Conservation (phyloP, 2,329 filamentous ascomycete species). For the Teratosphaeria nubilosa region DNA sequence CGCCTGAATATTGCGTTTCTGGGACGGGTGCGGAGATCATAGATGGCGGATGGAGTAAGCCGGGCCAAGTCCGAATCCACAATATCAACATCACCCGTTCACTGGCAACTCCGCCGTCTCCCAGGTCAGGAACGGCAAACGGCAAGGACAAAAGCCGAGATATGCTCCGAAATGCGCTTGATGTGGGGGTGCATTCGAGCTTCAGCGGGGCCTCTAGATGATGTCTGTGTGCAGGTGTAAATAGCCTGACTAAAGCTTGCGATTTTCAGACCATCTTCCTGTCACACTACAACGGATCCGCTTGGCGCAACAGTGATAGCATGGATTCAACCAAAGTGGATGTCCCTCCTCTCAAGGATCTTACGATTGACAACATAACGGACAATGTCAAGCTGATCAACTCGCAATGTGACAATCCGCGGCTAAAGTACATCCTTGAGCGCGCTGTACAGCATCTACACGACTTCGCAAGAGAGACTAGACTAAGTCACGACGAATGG, state of each 20-base stretch:
- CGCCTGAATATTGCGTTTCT: no score
- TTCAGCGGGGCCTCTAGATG: not conserved
- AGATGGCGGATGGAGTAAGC: no score
- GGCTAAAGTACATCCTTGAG: slow-evolving; percentile 63
- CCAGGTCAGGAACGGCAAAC: not conserved
- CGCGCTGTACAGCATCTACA: slow-evolving; percentile 68
- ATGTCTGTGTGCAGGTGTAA: not conserved
- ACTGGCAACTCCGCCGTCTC: not conserved
- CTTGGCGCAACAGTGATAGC: not conserved
- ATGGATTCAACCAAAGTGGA: slow-evolving; percentile 37
- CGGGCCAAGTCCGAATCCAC: no score
- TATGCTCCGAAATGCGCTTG: not conserved
- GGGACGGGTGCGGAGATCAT: no score
- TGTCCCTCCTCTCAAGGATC: slow-evolving; percentile 52
- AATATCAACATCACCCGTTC: no score
- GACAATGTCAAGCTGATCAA: slow-evolving; percentile 67
- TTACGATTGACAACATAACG: slow-evolving; percentile 72
- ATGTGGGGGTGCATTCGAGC: not conserved
- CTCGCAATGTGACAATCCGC: slow-evolving; percentile 53
- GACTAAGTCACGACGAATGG: slow-evolving; percentile 69
- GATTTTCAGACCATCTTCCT: not conserved
- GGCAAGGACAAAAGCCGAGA: slow-evolving; percentile 1
- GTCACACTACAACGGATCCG: not conserved
- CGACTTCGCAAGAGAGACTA: slow-evolving; percentile 70
- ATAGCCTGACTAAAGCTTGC: not conserved